A percentile compares a stretch with the other conserved stretches of the same genome.
These are phyloP conservation scores for Purpureocillium takamizusanense DNA, from an alignment of 2,329 filamentous ascomycete species.

Conservation along the genomic window DNA sequence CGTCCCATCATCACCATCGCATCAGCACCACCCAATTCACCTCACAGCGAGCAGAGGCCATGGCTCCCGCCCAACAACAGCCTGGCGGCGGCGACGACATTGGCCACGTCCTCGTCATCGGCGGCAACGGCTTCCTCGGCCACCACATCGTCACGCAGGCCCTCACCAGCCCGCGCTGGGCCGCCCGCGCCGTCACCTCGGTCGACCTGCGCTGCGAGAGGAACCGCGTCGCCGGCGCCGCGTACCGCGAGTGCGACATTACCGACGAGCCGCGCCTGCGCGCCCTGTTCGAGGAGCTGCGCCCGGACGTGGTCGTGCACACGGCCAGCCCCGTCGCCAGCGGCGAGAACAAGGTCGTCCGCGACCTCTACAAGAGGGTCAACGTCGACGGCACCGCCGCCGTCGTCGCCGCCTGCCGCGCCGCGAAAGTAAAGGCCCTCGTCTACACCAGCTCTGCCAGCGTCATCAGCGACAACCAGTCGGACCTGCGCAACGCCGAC, in stretches of 20 bases:
- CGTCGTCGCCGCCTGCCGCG: slow-evolving; percentile 64
- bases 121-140: slow-evolving; percentile 77
- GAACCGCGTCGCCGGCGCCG: slow-evolving; percentile 52
- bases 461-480: slow-evolving; percentile 72
- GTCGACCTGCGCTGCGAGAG: slow-evolving; percentile 63
- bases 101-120: slow-evolving; percentile 68
- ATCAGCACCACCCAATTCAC: background rate
- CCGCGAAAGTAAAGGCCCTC: slow-evolving; percentile 65
- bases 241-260: slow-evolving; percentile 72
- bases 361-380: slow-evolving; percentile 64
- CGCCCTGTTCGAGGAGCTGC: slow-evolving; percentile 53
- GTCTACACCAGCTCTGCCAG: slow-evolving; percentile 90
- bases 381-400: slow-evolving; percentile 82
- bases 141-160: slow-evolving; percentile 72
- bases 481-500: slow-evolving; percentile 74
- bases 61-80: background rate
- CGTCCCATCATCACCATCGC: background rate
- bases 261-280: slow-evolving; percentile 55
- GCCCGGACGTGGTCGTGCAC: slow-evolving; percentile 81
- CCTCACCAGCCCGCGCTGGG: slow-evolving; percentile 37
- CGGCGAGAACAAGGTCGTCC: slow-evolving; percentile 40
- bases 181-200: slow-evolving; percentile 50
- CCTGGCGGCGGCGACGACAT: slow-evolving; percentile 31
- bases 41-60: background rate
- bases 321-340: slow-evolving; percentile 66